Base-by-base conservation (phyloP, 768 basidiomycete genomes). In the Cystobasidium ongulense region DNA sequence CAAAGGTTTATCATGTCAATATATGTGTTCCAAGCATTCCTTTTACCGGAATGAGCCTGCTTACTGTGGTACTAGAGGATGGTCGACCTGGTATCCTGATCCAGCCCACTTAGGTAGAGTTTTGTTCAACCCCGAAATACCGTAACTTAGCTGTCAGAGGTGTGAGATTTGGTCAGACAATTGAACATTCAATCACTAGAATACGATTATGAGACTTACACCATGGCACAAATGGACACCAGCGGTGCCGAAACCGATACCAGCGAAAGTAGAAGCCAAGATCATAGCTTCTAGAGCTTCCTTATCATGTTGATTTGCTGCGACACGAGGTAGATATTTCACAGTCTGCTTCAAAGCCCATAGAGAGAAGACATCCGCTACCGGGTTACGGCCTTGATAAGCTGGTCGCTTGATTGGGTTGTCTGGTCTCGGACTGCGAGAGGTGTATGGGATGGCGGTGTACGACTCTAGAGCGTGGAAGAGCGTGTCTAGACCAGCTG, bases 391-490 rank as follows among this genome's bases (percentile, higher is more conserved):
- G 74, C 92, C 92, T 81, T 95, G 92, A 79, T 95, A 96, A 2
- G 92, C 89, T 8, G 95, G 95, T 52, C 95, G 86, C 52, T 91
- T 82, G 50, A 93, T 89, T 1, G 95, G 95, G 81, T 98, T 96
- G 10, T 86, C 78, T 1, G 95, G 95, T 29, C 95, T 87, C 4
- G 94, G 95, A 0, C 85, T 87, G 62, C 95, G 89, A 81, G 95
- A 90, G 23, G 87, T 88, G 81, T 95, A 95, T 87, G 91, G 92
- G 76, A 96, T 93, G 4, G 92, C 90, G 8, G 92, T 95, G 80
- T 90, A 95, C 74, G 89, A 92, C 81, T 98, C 94, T 82, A 97
- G 84, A 65, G 93, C 91, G 78, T 98, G 95, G 86, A 97, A 97
- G 38, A 98, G 79, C 1, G 96, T 93, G 80, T 97, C 95, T 57